A percentile compares a stretch with the other conserved stretches of the same genome.
phyloP scores from a whole-genome alignment of 1,284 basidiomycete species.

The Ustilago loliicola region DNA sequence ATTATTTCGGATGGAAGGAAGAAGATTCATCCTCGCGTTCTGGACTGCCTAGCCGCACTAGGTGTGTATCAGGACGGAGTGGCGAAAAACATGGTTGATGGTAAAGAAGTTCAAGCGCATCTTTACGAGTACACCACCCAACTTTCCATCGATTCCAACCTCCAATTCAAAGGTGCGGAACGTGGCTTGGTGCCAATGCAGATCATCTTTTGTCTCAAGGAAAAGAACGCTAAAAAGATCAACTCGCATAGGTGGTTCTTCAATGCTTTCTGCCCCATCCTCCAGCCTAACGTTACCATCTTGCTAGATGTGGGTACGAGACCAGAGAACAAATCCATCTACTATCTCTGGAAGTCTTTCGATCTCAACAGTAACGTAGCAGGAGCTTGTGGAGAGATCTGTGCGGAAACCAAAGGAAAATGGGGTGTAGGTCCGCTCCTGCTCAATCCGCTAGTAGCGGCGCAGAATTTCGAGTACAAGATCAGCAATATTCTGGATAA shows the following conservation, averaged over 20 bases:
- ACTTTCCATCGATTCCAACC: slow-evolving; percentile 86
- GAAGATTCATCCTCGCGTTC: slow-evolving; percentile 90
- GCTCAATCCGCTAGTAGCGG: slow-evolving; percentile 84
- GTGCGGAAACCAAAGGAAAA: slow-evolving; percentile 65
- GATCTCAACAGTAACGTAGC: slow-evolving; percentile 83
- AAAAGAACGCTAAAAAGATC: slow-evolving; percentile 74
- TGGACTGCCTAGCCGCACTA: slow-evolving; percentile 80
- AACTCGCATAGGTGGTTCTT: slow-evolving; percentile 80
- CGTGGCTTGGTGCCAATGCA: slow-evolving; percentile 76
- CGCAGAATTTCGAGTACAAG: slow-evolving; percentile 96
- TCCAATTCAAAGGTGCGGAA: slow-evolving; percentile 94
- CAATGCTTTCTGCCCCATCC: slow-evolving; percentile 65
- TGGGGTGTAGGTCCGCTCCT: slow-evolving; percentile 80
- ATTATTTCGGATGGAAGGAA: slow-evolving; percentile 95
- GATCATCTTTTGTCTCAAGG: slow-evolving; percentile 69
- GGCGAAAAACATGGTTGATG: slow-evolving; percentile 91
- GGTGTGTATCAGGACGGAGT: slow-evolving; percentile 78
- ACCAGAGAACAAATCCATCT: slow-evolving; percentile 95
- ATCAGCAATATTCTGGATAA: slow-evolving; percentile 69
- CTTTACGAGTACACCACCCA: slow-evolving; percentile 95
- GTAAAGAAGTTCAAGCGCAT: slow-evolving; percentile 89
- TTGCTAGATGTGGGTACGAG: slow-evolving; percentile 96
- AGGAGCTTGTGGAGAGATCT: slow-evolving; percentile 84
- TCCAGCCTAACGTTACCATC: slow-evolving; percentile 88
- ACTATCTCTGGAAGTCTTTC: slow-evolving; percentile 96